Evolutionary conservation across 306 rosid genomes (phyloP).

Genomic region (Quercus suber): DNA sequence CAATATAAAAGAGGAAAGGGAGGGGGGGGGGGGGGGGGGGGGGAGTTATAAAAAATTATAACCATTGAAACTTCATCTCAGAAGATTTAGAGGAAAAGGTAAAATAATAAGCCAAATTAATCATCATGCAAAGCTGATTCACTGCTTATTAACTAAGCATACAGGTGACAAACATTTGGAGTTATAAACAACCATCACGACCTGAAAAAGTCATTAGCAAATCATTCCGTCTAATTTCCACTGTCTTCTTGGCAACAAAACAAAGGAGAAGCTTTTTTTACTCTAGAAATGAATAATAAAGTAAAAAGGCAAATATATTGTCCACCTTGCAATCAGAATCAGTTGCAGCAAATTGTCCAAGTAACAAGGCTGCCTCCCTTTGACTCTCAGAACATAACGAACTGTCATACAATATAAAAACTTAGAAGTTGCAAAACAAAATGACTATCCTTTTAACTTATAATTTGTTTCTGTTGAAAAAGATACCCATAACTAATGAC

Average conservation of each 20-base stretch:
- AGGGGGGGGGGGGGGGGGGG: background rate
- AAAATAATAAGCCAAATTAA: conserved; percentile 1
- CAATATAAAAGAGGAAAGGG: conserved; percentile 1
- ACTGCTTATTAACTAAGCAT: background rate
- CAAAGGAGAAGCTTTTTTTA: background rate
- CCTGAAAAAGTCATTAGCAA: background rate
- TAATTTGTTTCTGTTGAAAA: background rate
- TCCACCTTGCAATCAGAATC: conserved; percentile 97
- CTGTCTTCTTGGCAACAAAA: background rate
- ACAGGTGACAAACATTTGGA: background rate
- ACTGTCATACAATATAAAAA: conserved; percentile 41
- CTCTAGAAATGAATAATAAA: conserved; percentile 6
- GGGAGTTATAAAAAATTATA: background rate
- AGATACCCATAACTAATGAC: background rate
- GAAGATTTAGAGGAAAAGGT: background rate
- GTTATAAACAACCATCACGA: conserved; percentile 6
- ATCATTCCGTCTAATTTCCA: background rate
- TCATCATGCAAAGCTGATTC: background rate
- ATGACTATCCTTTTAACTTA: background rate
- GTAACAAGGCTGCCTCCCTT: conserved; percentile 97
- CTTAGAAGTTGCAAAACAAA: conserved; percentile 18
- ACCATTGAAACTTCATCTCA: conserved; percentile 11
- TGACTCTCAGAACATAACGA: conserved; percentile 97
- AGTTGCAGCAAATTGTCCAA: conserved; percentile 98
- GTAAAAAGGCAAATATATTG: conserved; percentile 1